Evolutionary conservation across 2,329 filamentous ascomycete species (phyloP).

Genomic region (Diaporthe longicolla): DNA sequence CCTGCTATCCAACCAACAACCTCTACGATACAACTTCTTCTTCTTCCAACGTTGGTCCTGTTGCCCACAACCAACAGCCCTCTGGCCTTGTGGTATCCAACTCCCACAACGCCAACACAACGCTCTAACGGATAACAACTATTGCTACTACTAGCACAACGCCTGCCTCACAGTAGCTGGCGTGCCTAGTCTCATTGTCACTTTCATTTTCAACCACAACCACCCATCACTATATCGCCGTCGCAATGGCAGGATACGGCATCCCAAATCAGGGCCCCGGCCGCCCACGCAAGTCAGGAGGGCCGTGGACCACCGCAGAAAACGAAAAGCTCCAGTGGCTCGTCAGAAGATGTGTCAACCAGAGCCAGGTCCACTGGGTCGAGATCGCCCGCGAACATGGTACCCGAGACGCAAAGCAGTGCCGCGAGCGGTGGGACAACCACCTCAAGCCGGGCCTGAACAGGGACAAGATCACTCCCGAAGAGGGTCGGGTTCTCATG

Average conservation of each 20-base stretch:
- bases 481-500: slow-evolving; percentile 82
- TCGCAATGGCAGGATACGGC: slow-evolving; percentile 12
- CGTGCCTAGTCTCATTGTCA: slow-evolving; percentile 10
- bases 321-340: not conserved
- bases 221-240: not conserved
- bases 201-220: not conserved
- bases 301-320: slow-evolving; percentile 6
- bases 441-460: slow-evolving; percentile 78
- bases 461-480: slow-evolving; percentile 67
- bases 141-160: not conserved
- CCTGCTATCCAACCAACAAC: slow-evolving; percentile 15
- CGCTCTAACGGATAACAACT: not conserved
- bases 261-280: slow-evolving; percentile 4
- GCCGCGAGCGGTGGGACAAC: slow-evolving; percentile 93
- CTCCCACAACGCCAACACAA: slow-evolving; percentile 10
- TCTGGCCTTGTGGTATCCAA: slow-evolving; percentile 3
- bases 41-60: not conserved
- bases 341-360: not conserved
- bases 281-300: slow-evolving; percentile 24
- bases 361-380: slow-evolving; percentile 78
- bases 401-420: slow-evolving; percentile 91
- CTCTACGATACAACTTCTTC: slow-evolving; percentile 1
- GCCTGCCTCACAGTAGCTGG: not conserved
- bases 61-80: not conserved
- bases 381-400: slow-evolving; percentile 82